Evolutionary conservation across 2,329 filamentous ascomycete species (phyloP).

Genomic region (Arthrinium puccinioides): DNA sequence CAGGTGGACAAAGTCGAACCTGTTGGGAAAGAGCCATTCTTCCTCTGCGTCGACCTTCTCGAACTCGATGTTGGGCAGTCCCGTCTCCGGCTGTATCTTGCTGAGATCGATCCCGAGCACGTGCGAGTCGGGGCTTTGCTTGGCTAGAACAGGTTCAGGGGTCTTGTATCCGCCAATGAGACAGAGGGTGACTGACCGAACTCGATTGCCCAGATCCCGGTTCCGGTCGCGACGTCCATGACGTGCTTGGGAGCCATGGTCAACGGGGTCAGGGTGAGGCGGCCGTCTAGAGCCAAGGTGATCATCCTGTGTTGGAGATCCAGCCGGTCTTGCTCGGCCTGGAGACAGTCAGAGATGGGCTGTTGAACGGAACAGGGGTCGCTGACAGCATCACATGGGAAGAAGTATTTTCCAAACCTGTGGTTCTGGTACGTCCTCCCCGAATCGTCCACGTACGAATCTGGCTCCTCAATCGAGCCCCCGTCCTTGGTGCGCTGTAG

Average conservation of each 20-base stretch:
- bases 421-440: not conserved
- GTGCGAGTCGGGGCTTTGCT: not conserved
- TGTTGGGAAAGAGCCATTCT: not conserved
- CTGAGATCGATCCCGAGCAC: not conserved
- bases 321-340: constrained; percentile 2
- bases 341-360: not conserved
- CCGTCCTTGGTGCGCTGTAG: no score
- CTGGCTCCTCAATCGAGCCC: no score
- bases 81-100: not conserved
- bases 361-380: no score
- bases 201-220: not conserved
- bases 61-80: not conserved
- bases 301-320: not conserved
- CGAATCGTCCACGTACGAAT: not conserved
- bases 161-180: no score
- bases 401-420: not conserved
- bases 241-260: not conserved
- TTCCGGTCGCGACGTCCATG: not conserved
- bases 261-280: not conserved
- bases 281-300: not conserved
- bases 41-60: constrained; percentile 2
- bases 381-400: not conserved
- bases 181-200: not conserved
- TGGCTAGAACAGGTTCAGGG: no score
- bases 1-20: constrained; percentile 3